Base-by-base conservation (phyloP, 2,329 filamentous ascomycete genomes). In the Sclerotinia spermophila region DNA sequence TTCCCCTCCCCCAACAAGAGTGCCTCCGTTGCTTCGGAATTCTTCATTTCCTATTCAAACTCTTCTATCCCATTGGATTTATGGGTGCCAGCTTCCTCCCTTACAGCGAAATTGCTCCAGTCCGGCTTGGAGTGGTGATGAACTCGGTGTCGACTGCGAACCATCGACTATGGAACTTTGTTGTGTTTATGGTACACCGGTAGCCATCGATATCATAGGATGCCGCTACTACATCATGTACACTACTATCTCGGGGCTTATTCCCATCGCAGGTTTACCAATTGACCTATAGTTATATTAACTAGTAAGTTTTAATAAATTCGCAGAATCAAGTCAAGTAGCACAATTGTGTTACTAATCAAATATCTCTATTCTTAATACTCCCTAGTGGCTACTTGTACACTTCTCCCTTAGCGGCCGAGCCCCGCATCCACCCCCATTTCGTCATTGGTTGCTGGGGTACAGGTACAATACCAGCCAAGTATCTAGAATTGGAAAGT, bases 381-480 rank as follows among this genome's bases (percentile, higher is more conserved):
- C n/a, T n/a, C n/a, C n/a, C n/a, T n/a, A n/a, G n/a, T n/a, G n/a
- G n/a, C n/a, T 53, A 53, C 30, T 59, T 21, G 7, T 35, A 38
- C 56, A 59, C 35, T 40, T 59, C 33, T 59, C 27, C 40, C 13
- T 35, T 51, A 65, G 45, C 33, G 62, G 62, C 45, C 33, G 62
- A 7, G 62, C 62, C 62, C 62, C 45, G 45, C 33, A 65, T 17
- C 45, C n/a, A 40, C 24, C 27, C 0, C 51, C 1, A 64, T 64
- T 48, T 30, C 61, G 61, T 64, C 45, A 65, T 65, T 65, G 62
- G 62, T 40, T 27, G 45, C 45, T 17, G 30, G 61, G 44, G 44
- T 48, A 27, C n/a, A n/a, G 24, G 21, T 42, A 51, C 7, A 17
- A 51, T 27, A 24, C 45, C 45, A 45, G 44, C 21, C 24, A n/a